Percentiles rank a stretch among this genome's conserved stretches.
Conservation (phyloP, 2,329 filamentous ascomycete species). For the Fusarium sp. region DNA sequence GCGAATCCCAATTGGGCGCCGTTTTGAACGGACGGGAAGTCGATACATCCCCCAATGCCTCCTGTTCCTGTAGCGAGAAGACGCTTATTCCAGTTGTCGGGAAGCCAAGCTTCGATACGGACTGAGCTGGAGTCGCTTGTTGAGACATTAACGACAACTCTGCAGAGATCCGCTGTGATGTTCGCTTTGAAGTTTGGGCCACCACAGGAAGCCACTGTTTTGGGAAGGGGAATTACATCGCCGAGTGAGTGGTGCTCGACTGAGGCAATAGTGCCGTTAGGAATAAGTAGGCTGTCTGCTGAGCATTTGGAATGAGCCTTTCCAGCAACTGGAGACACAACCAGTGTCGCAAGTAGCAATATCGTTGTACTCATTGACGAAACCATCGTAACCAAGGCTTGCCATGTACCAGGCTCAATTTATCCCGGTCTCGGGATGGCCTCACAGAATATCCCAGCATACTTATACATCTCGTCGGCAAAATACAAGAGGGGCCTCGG, state of each 20-base stretch:
- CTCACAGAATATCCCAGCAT: background rate
- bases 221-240: slow-evolving; percentile 1
- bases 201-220: slow-evolving; percentile 6
- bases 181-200: background rate
- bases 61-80: slow-evolving; percentile 11
- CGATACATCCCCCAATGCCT: slow-evolving; percentile 10
- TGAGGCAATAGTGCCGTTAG: background rate
- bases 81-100: slow-evolving; percentile 7
- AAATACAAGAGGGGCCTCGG: slow-evolving; percentile 7
- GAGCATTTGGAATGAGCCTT: background rate
- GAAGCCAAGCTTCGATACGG: slow-evolving; percentile 8
- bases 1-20: slow-evolving; percentile 8
- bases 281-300: background rate
- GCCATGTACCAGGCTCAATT: no score
- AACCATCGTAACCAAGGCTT: background rate
- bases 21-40: background rate
- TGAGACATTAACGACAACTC: slow-evolving; percentile 5
- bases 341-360: background rate
- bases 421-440: no score
- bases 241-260: background rate
- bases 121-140: slow-evolving; percentile 8
- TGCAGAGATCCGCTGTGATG: background rate
- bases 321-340: background rate
- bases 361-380: background rate
- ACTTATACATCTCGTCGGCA: slow-evolving; percentile 1